Base-by-base conservation (phyloP, 139 green algal species). In the Picochlorum sp. region DNA sequence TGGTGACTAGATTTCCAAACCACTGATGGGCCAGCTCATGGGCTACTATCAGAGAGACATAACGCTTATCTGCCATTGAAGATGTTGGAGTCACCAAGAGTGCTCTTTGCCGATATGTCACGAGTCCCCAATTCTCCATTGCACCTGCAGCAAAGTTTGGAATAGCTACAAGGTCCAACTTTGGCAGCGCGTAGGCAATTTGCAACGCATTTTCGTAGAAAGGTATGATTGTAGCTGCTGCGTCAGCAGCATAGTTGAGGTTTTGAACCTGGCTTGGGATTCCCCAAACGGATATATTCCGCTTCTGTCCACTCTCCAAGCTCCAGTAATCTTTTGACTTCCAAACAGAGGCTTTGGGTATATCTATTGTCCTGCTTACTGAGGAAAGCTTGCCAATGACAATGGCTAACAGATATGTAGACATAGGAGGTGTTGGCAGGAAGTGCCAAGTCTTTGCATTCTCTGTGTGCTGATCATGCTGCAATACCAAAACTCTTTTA, bases 61-160 rank as follows among this genome's bases (percentile, higher is more conserved):
- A 65, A 0, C 60, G 54, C 14, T 59, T 30, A 36, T 77, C 58
- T 7, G 51, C 16, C 18, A 72, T 33, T 26, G 50, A 59, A 33
- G 31, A 59, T 20, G 29, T 55, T n/a, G 16, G 41, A 50, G 36
- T 82, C 59, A 85, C 65, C 60, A 96, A 66, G 59, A 95, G 71
- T 0, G 57, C 72, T 3, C 73, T 79, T 59, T 95, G 82, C 13
- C 83, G 55, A 25, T 87, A 91, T 0, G 77, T 85, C 33, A 90
- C 71, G 16, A 91, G 69, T 22, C 83, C 90, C 85, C 86, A 96
- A 69, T 97, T 97, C 74, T 97, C 90, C 90, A 97, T 97, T 12
- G 89, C 85, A 4, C 91, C 87, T 5, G 80, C 84, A 31, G 72
- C 71, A 65, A 97, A 96, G 55, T 90, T 80, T 6, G 90, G 90